Conservation (phyloP, 2,329 filamentous ascomycete genomes). For the Verticillium longisporum region DNA sequence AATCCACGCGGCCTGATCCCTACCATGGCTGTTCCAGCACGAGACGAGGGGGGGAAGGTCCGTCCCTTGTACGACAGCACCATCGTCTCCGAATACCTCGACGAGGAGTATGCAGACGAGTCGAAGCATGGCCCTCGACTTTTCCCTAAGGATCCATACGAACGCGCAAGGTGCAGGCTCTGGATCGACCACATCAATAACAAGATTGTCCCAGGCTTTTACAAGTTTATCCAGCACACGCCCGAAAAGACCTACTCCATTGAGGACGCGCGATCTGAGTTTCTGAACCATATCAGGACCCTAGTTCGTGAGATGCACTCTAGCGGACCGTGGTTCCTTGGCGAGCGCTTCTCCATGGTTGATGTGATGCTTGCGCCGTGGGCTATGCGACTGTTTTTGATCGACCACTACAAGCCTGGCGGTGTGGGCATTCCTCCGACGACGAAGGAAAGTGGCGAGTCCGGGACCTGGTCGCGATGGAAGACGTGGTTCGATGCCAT, state of each 20-base stretch:
- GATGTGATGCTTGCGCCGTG: conserved; percentile 69
- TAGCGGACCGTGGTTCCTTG: conserved; percentile 57
- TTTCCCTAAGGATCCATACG: conserved; percentile 55
- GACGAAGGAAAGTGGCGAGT: conserved; percentile 32
- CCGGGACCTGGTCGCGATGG: conserved; percentile 58
- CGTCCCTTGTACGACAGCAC: conserved; percentile 67
- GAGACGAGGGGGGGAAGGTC: conserved; percentile 19
- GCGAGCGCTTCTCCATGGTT: conserved; percentile 55
- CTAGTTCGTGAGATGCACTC: conserved; percentile 56
- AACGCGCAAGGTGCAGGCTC: conserved; percentile 57
- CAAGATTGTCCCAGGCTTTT: conserved; percentile 62
- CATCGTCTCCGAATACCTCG: conserved; percentile 68
- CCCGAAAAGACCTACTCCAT: conserved; percentile 40
- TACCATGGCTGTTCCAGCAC: conserved; percentile 48
- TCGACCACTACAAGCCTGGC: conserved; percentile 65
- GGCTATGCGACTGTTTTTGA: conserved; percentile 64
- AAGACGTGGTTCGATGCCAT: conserved; percentile 56
- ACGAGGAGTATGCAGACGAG: conserved; percentile 57
- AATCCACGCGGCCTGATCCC: conserved; percentile 74
- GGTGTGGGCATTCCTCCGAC: conserved; percentile 37
- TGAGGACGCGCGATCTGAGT: conserved; percentile 48
- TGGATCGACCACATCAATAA: conserved; percentile 69
- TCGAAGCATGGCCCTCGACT: conserved; percentile 36
- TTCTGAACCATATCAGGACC: conserved; percentile 51
- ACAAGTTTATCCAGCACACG: conserved; percentile 53